phyloP scores from a whole-genome alignment of 2,329 filamentous ascomycete species.

The Colletotrichum navitas region DNA sequence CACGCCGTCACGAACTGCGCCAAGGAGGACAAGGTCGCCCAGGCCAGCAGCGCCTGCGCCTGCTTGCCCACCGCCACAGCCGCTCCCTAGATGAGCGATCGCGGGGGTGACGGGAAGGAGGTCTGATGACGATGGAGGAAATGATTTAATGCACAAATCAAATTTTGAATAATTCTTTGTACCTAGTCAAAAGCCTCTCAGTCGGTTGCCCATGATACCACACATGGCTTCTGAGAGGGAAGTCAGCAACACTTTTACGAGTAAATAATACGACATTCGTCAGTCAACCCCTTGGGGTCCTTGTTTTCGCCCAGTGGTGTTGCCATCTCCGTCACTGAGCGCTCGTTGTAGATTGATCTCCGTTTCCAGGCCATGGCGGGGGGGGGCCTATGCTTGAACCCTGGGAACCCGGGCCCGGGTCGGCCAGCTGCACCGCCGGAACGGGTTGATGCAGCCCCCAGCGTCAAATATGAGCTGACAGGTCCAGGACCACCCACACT shows the following conservation, averaged over 20 bases:
- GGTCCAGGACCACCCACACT: neutral
- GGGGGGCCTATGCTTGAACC: neutral
- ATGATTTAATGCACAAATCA: neutral
- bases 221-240: conserved; percentile 7
- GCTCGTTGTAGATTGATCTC: neutral
- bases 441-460: neutral
- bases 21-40: conserved; percentile 43
- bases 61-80: conserved; percentile 45
- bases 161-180: conserved; percentile 8
- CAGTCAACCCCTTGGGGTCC: neutral
- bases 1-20: conserved; percentile 44
- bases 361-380: neutral
- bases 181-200: conserved; percentile 18
- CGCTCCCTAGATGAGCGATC: conserved; percentile 18
- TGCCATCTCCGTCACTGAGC: neutral
- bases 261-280: neutral
- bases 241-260: conserved; percentile 17
- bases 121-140: neutral
- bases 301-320: too few species aligned
- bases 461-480: neutral
- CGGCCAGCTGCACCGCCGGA: neutral
- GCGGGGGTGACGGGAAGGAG: neutral
- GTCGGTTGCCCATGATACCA: conserved; percentile 2
- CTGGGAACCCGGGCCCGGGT: neutral
- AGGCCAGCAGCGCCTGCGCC: conserved; percentile 44